Base-by-base conservation (phyloP, 1,284 basidiomycete genomes). In the Tilletia horrida region DNA sequence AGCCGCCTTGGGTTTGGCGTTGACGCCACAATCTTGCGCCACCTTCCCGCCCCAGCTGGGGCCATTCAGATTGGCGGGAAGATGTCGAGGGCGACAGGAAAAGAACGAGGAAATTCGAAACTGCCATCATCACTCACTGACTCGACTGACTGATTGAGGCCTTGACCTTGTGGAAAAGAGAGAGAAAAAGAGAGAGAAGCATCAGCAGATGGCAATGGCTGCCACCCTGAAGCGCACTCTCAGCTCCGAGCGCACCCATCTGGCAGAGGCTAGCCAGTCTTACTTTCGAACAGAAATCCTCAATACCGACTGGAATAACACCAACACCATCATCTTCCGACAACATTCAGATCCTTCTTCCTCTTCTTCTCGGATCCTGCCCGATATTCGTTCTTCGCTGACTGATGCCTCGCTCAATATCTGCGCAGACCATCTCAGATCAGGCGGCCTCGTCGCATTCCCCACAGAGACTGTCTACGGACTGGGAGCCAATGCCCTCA, bases 391-490 rank as follows among this genome's bases (percentile, higher is more conserved):
- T 13, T 52, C 50, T 23, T 6, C 50, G 7, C 50, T 35, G 8
- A 62, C 61, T 1, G 21, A 62, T 0, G 14, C n/a, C 23, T 62
- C 61, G 16, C 71, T 83, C 45, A 23, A 71, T 0, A 65, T 64
- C 6, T 83, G 82, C 2, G 79, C 83, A 1, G 43, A 62, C 11
- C 71, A 79, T 23, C 73, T 84, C 1, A 69, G 59, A 13, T 27
- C 62, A 0, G 73, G 77, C 1, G 68, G 80, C 42, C 80, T 84
- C 16, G 91, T 98, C 48, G 93, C 90, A 0, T 93, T 98, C 77
- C 95, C 96, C 0, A 97, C 96, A 35, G 96, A 99, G 83, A 98
- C 96, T 0, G 96, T 99, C 25, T 98, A 98, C 82, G 96, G 96
- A 0, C 88, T 99, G 3, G 96, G 92, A 25, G 96, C 92, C 0